Percentiles rank a stretch among this genome's conserved stretches.
Evolutionary conservation across 345 rosid genomes (phyloP).

Genomic region (Citrus unshiu): DNA sequence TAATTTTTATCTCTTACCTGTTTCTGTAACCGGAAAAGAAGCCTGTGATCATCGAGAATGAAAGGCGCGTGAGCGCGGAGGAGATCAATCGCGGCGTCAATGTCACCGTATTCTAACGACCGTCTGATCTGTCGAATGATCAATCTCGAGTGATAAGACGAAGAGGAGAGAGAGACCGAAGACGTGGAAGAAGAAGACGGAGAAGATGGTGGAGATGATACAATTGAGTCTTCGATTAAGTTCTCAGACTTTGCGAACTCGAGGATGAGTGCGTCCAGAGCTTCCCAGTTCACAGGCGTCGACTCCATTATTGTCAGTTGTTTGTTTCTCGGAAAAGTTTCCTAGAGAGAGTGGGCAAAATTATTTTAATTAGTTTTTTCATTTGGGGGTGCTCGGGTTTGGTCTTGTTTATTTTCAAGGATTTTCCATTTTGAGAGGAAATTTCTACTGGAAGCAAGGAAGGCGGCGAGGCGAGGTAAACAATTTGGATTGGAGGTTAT

Average conservation of each 20-base stretch:
- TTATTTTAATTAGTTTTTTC: neutral
- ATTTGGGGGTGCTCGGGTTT: neutral
- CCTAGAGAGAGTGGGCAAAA: neutral
- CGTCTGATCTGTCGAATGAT: constrained; percentile 77
- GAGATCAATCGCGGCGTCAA: constrained; percentile 62
- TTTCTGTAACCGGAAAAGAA: constrained; percentile 82
- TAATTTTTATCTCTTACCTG: constrained; percentile 44
- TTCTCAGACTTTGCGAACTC: constrained; percentile 88
- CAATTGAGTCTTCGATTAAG: constrained; percentile 48
- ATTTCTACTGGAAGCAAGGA: neutral
- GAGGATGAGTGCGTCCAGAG: constrained; percentile 74
- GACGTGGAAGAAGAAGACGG: constrained; percentile 45
- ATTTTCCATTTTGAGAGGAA: neutral
- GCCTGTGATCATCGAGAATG: constrained; percentile 70
- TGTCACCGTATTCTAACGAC: constrained; percentile 66
- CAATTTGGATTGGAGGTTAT: constrained; percentile 15
- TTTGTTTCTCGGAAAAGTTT: constrained; percentile 20
- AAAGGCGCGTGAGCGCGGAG: constrained; percentile 67
- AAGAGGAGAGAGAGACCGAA: constrained; percentile 52
- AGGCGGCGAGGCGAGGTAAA: constrained; percentile 31
- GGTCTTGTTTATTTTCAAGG: neutral
- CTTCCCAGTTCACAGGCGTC: constrained; percentile 81
- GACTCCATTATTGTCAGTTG: constrained; percentile 43
- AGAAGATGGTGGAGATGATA: constrained; percentile 33
- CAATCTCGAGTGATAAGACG: constrained; percentile 65